These are phyloP conservation scores for Acanthochlamys bracteata DNA, from an alignment of 106 monocot species.

Conservation along the genomic window DNA sequence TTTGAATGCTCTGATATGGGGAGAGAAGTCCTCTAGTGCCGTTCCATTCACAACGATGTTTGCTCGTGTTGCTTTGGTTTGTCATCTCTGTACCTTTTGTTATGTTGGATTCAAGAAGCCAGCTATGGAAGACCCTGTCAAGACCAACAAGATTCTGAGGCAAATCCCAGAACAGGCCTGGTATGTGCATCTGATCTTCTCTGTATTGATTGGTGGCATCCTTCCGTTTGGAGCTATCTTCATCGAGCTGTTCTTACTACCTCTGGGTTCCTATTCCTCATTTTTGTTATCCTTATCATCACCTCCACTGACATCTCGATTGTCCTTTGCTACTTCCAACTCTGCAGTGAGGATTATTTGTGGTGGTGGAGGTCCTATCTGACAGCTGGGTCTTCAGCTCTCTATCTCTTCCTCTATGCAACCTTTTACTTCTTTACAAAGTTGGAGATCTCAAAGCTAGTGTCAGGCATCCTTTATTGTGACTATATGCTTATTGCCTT, in stretches of 20 bases:
- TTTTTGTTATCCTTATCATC: slow-evolving; percentile 74
- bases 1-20: slow-evolving; percentile 90
- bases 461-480: slow-evolving; percentile 85
- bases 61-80: slow-evolving; percentile 89
- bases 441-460: slow-evolving; percentile 76
- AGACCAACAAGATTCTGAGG: slow-evolving; percentile 95
- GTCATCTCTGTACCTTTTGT: slow-evolving; percentile 93
- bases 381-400: slow-evolving; percentile 89
- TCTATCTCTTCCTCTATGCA: slow-evolving; percentile 91
- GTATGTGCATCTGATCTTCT: slow-evolving; percentile 96
- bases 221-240: slow-evolving; percentile 96
- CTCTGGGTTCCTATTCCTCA: slow-evolving; percentile 91
- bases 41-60: slow-evolving; percentile 99
- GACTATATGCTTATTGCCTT: slow-evolving; percentile 98
- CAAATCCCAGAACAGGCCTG: slow-evolving; percentile 94
- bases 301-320: slow-evolving; percentile 96
- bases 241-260: slow-evolving; percentile 99
- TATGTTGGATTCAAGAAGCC: slow-evolving; percentile 89
- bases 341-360: slow-evolving; percentile 90
- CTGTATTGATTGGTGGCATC: slow-evolving; percentile 89
- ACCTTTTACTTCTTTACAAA: slow-evolving; percentile 99
- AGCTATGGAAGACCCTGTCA: slow-evolving; percentile 76
- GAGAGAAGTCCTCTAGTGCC: slow-evolving; percentile 91
- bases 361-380: slow-evolving; percentile 99
- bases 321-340: slow-evolving; percentile 96